phyloP scores from a whole-genome alignment of 1,284 basidiomycete species.

The Spongispora temasekensis region DNA sequence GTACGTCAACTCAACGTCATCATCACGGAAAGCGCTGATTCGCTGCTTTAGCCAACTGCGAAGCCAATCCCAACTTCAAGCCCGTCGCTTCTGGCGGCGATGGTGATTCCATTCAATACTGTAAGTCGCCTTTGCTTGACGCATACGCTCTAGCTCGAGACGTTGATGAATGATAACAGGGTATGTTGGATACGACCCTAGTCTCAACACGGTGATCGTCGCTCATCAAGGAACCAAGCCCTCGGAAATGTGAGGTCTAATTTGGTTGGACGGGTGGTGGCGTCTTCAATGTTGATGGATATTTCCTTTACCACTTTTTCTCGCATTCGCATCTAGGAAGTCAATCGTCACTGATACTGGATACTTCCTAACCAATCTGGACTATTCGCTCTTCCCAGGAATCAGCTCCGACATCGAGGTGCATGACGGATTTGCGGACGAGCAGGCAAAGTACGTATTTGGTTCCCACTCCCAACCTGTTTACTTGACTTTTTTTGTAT shows the following conservation, averaged over 20 bases:
- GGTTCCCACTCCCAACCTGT: conserved; percentile 29
- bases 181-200: conserved; percentile 42
- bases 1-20: conserved; percentile 31
- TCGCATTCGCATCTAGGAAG: conserved; percentile 34
- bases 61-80: conserved; percentile 55
- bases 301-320: neutral
- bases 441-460: conserved; percentile 44
- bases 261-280: neutral
- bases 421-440: conserved; percentile 57
- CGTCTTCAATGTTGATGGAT: too few relatives aligned
- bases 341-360: conserved; percentile 56
- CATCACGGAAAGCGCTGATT: neutral
- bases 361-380: conserved; percentile 40
- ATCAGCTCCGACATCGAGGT: conserved; percentile 48
- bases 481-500: neutral
- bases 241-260: conserved; percentile 28
- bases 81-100: conserved; percentile 66
- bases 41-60: conserved; percentile 47
- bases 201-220: conserved; percentile 36
- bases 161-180: conserved; percentile 25
- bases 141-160: neutral
- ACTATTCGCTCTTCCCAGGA: conserved; percentile 60
- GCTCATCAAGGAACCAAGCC: conserved; percentile 41
- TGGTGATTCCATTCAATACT: conserved; percentile 52
- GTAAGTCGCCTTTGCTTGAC: conserved; percentile 35